Conservation (phyloP, 371 early-diverging fungal species). For the Mucor racemosus region DNA sequence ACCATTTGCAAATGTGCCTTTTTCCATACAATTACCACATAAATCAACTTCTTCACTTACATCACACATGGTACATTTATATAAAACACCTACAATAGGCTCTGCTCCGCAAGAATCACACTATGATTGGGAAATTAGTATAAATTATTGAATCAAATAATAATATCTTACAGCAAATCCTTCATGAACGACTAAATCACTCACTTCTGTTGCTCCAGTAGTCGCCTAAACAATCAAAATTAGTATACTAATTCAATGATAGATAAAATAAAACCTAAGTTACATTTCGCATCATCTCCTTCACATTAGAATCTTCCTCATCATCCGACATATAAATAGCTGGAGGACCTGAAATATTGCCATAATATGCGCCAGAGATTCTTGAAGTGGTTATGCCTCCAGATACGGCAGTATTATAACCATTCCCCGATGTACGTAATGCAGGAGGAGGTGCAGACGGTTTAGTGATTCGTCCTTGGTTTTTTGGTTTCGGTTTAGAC, state of each 20-base stretch:
- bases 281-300: slow-evolving; percentile 54
- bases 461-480: slow-evolving; percentile 19
- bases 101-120: slow-evolving; percentile 67
- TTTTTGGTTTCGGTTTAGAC: slow-evolving; percentile 11
- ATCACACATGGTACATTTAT: slow-evolving; percentile 67
- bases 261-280: background rate
- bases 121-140: slow-evolving; percentile 25
- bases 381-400: slow-evolving; percentile 46
- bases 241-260: background rate
- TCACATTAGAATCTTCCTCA: slow-evolving; percentile 55
- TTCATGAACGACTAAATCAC: slow-evolving; percentile 48
- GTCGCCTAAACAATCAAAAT: background rate
- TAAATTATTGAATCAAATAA: background rate
- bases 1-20: slow-evolving; percentile 57
- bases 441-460: slow-evolving; percentile 23
- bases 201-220: slow-evolving; percentile 6
- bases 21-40: slow-evolving; percentile 52
- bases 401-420: slow-evolving; percentile 50
- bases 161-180: slow-evolving; percentile 59
- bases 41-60: slow-evolving; percentile 56
- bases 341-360: slow-evolving; percentile 53
- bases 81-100: slow-evolving; percentile 65
- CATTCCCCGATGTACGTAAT: slow-evolving; percentile 38
- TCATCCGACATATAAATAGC: slow-evolving; percentile 70
- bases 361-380: slow-evolving; percentile 66